Evolutionary conservation across 768 basidiomycete species (phyloP).

Genomic region (Boletus reticulatus): DNA sequence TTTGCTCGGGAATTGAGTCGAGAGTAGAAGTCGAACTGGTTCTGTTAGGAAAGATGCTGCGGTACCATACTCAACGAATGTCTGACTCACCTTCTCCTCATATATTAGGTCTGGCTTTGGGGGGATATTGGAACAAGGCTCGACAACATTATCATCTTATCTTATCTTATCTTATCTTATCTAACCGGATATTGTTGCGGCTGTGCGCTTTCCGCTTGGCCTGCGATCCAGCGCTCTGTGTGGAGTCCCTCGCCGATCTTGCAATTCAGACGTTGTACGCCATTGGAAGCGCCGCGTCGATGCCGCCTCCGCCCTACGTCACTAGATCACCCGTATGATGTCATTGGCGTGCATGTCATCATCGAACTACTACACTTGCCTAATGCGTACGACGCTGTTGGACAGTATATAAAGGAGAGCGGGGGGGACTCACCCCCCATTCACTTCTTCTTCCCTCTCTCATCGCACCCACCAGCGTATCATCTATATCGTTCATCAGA

Average conservation of each 20-base stretch:
- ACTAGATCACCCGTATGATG: constrained; percentile 25
- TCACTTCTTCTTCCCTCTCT: constrained; percentile 7
- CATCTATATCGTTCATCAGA: background rate
- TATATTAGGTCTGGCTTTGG: no score
- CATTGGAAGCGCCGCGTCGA: background rate
- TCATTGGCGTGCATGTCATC: constrained; percentile 26
- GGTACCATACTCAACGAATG: no score
- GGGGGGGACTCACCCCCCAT: background rate
- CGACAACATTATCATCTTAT: no score
- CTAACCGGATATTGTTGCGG: no score
- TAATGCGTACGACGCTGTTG: constrained; percentile 24
- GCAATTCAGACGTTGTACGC: background rate
- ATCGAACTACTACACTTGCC: constrained; percentile 23
- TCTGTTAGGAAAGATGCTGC: no score
- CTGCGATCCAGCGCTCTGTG: no score
- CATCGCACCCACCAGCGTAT: background rate
- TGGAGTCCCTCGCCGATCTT: background rate
- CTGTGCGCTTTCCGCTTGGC: no score
- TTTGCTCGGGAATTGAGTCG: no score
- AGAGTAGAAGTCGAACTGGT: no score
- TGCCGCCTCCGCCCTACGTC: constrained; percentile 16
- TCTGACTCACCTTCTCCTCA: no score
- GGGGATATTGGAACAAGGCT: no score
- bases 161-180: no score
- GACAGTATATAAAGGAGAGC: constrained; percentile 26